Evolutionary conservation across 441 rosid species (phyloP).

Genomic region (Corymbia citriodora): DNA sequence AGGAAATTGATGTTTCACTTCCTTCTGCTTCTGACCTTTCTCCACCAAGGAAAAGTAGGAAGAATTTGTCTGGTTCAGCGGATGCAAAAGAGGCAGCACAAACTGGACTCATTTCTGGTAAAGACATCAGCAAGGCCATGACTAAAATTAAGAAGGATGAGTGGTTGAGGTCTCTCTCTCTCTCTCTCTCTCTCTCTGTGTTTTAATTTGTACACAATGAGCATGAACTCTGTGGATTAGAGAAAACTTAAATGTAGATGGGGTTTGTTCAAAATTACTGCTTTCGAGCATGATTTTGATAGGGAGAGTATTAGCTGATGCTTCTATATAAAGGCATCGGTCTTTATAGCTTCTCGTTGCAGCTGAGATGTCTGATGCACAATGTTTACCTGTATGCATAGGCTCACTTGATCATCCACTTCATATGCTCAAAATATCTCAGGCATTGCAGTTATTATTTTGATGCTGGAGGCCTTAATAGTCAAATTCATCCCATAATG

Average conservation of each 20-base stretch:
- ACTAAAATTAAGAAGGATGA: constrained; percentile 56
- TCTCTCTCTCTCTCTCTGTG: not conserved
- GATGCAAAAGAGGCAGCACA: constrained; percentile 30
- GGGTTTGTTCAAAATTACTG: not conserved
- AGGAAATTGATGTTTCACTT: not conserved
- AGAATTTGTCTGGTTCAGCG: constrained; percentile 20
- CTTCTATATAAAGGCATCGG: not conserved
- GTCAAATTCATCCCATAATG: not conserved
- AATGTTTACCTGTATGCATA: not conserved
- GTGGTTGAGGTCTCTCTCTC: constrained; percentile 36
- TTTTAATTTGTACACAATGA: not conserved
- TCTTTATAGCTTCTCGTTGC: not conserved
- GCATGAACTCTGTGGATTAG: not conserved
- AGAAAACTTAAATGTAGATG: not conserved
- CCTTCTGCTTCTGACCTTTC: constrained; percentile 38
- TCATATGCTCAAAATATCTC: not conserved
- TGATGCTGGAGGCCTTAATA: not conserved
- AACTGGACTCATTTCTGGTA: constrained; percentile 68
- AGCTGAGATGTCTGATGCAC: not conserved
- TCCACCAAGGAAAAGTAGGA: constrained; percentile 49
- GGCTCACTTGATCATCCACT: not conserved
- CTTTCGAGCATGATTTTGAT: not conserved
- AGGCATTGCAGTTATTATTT: not conserved
- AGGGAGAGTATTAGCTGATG: not conserved
- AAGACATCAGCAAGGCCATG: constrained; percentile 50